These are phyloP conservation scores for Debaryomyces subglobosus DNA, from an alignment of 1,139 yeast species.

Conservation along the genomic window DNA sequence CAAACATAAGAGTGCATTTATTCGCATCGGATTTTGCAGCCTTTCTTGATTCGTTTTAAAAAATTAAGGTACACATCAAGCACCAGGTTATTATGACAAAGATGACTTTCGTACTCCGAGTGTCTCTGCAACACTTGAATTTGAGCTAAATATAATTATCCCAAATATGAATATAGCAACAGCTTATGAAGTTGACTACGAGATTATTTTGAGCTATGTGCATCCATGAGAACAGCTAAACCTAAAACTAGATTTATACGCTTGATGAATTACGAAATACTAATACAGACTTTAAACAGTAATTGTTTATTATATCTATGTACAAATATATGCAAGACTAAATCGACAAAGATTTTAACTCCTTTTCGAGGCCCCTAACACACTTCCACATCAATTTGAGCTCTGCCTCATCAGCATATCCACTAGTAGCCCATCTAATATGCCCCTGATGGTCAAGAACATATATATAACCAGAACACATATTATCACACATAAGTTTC, in stretches of 20 bases:
- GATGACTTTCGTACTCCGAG: not conserved
- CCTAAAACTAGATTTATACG: too few relatives aligned
- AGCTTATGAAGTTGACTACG: too few relatives aligned
- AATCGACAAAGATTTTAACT: constrained; percentile 16
- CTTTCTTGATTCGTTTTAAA: too few relatives aligned
- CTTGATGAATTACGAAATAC: too few relatives aligned
- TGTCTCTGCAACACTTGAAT: too few relatives aligned
- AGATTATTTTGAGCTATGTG: too few relatives aligned
- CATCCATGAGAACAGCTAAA: too few relatives aligned
- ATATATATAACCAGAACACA: constrained; percentile 82
- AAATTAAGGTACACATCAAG: too few relatives aligned
- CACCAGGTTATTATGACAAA: too few relatives aligned
- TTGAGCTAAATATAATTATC: too few relatives aligned
- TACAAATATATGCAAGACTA: constrained; percentile 8
- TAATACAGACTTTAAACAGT: too few relatives aligned
- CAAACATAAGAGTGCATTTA: not conserved
- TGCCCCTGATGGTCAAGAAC: constrained; percentile 72
- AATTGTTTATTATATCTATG: not conserved
- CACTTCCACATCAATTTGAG: constrained; percentile 66
- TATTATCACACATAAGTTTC: constrained; percentile 67
- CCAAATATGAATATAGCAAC: too few relatives aligned
- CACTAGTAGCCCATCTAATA: constrained; percentile 93
- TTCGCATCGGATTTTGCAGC: not conserved
- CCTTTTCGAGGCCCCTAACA: constrained; percentile 53
- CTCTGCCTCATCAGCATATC: constrained; percentile 71